Conservation (phyloP, 495 filamentous ascomycete species). For the Chaetomium fimeti region DNA sequence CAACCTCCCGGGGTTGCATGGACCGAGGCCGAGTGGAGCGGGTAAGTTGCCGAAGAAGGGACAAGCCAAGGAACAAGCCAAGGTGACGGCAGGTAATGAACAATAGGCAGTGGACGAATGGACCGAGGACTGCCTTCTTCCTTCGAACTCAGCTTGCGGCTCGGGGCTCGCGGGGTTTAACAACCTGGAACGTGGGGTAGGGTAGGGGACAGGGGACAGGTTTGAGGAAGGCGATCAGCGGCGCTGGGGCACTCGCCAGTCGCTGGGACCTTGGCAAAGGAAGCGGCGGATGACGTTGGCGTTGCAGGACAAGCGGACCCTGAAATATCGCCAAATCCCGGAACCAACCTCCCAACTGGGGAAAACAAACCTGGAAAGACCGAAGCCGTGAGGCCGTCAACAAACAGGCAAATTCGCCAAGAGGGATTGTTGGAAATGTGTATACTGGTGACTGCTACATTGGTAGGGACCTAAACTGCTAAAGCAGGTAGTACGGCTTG, state of each 20-base stretch:
- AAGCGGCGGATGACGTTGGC: conserved; percentile 22
- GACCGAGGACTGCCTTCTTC: background rate
- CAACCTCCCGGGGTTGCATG: conserved; percentile 15
- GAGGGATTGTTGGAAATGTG: background rate
- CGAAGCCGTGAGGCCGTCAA: background rate
- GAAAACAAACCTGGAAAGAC: background rate
- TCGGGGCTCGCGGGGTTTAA: conserved; percentile 16
- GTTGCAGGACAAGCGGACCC: conserved; percentile 17
- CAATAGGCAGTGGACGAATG: conserved; percentile 11
- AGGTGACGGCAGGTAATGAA: background rate
- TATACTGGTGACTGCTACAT: background rate
- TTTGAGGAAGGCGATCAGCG: conserved; percentile 13
- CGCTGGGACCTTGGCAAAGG: conserved; percentile 1
- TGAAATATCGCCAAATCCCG: conserved; percentile 15
- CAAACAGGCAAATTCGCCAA: background rate
- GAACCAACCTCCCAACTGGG: background rate
- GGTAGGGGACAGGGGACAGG: conserved; percentile 4
- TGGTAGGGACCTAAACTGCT: too few relatives aligned
- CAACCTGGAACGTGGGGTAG: conserved; percentile 14
- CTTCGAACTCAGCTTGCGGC: conserved; percentile 7
- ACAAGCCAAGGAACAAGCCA: background rate
- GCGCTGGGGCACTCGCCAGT: background rate
- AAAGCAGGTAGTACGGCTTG: too few relatives aligned
- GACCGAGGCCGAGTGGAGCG: conserved; percentile 11
- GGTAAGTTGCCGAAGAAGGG: background rate